These are phyloP conservation scores for Fusarium nygamai DNA, from an alignment of 2,329 filamentous ascomycete species.

Conservation along the genomic window DNA sequence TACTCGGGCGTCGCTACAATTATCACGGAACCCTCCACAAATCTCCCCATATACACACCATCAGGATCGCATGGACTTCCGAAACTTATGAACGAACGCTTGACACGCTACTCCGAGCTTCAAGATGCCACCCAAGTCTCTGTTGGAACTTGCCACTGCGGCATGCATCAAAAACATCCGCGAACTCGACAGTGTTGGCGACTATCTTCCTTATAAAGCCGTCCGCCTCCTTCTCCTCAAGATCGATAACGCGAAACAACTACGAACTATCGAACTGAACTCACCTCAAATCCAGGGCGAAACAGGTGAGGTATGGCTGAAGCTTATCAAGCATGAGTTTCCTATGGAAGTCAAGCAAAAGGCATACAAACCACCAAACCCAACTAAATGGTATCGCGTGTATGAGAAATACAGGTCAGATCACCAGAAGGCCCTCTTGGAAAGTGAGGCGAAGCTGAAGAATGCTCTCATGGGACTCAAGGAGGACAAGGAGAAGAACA, in stretches of 20 bases:
- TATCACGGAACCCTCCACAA: neutral
- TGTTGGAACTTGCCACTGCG: slow-evolving; percentile 61
- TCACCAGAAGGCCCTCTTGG: slow-evolving; percentile 65
- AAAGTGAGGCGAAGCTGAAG: slow-evolving; percentile 68
- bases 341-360: slow-evolving; percentile 69
- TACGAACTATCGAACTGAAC: slow-evolving; percentile 77
- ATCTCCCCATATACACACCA: neutral
- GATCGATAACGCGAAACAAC: slow-evolving; percentile 77
- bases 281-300: slow-evolving; percentile 80
- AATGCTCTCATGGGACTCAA: slow-evolving; percentile 66
- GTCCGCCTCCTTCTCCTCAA: slow-evolving; percentile 75
- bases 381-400: slow-evolving; percentile 78
- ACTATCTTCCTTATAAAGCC: slow-evolving; percentile 70
- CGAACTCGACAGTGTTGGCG: slow-evolving; percentile 74
- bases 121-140: slow-evolving; percentile 57
- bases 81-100: neutral
- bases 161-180: slow-evolving; percentile 64
- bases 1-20: neutral
- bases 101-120: neutral
- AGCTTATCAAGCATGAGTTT: slow-evolving; percentile 82
- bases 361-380: slow-evolving; percentile 71
- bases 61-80: neutral
- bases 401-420: slow-evolving; percentile 75
- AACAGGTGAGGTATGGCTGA: slow-evolving; percentile 78
- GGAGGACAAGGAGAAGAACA: slow-evolving; percentile 66